These are phyloP conservation scores for Rutstroemia sp. DNA, from an alignment of 2,329 filamentous ascomycete species.

Conservation along the genomic window DNA sequence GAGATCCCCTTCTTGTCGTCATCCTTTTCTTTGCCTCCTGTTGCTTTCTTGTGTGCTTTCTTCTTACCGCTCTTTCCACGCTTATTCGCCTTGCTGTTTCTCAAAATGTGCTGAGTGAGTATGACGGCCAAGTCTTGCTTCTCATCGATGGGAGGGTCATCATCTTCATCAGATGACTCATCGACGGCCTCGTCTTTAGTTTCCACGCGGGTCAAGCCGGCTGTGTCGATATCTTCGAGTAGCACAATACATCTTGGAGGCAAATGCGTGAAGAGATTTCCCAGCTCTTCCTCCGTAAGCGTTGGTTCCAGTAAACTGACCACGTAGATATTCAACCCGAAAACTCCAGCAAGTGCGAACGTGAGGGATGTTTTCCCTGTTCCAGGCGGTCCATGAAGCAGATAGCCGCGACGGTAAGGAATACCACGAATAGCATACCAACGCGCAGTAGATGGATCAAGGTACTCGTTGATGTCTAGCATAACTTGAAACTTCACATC, in stretches of 20 bases:
- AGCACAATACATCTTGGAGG: slow-evolving; percentile 58
- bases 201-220: slow-evolving; percentile 44
- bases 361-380: slow-evolving; percentile 66
- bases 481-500: slow-evolving; percentile 59
- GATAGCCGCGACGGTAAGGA: slow-evolving; percentile 67
- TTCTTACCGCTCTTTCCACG: slow-evolving; percentile 30
- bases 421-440: slow-evolving; percentile 75
- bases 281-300: slow-evolving; percentile 55
- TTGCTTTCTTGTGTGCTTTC: slow-evolving; percentile 22
- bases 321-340: slow-evolving; percentile 60
- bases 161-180: slow-evolving; percentile 2
- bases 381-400: slow-evolving; percentile 69
- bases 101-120: slow-evolving; percentile 23
- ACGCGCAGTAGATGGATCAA: slow-evolving; percentile 59
- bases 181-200: slow-evolving; percentile 9
- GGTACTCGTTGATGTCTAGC: slow-evolving; percentile 69
- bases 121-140: not conserved
- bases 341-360: slow-evolving; percentile 57
- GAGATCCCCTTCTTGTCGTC: slow-evolving; percentile 46
- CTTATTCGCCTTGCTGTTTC: slow-evolving; percentile 37
- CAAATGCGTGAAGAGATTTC: slow-evolving; percentile 50
- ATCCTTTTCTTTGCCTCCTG: slow-evolving; percentile 6
- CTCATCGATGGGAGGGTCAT: not conserved
- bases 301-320: slow-evolving; percentile 52
- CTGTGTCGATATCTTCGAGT: slow-evolving; percentile 63